A percentile compares a stretch with the other conserved stretches of the same genome.
Conservation (phyloP, 768 basidiomycete species). For the Austroboletus festivus region DNA sequence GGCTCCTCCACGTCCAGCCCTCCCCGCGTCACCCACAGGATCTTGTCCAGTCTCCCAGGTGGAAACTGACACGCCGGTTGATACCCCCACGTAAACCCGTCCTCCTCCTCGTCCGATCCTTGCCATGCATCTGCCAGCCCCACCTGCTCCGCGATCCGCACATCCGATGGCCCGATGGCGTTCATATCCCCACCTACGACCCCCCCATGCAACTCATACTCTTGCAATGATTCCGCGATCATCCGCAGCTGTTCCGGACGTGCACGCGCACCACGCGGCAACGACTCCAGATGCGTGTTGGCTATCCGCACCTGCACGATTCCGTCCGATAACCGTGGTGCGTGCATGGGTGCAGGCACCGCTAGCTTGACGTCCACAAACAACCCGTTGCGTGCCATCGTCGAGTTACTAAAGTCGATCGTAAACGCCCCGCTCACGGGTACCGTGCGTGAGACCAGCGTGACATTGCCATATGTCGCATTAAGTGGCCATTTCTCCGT, state of each 20-base stretch:
- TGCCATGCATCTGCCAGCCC: constrained; percentile 63
- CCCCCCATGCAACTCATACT: constrained; percentile 49
- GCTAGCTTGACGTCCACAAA: constrained; percentile 54
- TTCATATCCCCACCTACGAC: constrained; percentile 76
- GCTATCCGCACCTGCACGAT: constrained; percentile 54
- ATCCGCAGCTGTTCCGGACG: constrained; percentile 50
- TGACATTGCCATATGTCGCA: constrained; percentile 62
- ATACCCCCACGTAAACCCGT: constrained; percentile 67
- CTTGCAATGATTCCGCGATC: constrained; percentile 49
- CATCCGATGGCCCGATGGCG: constrained; percentile 49
- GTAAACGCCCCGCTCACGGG: constrained; percentile 47
- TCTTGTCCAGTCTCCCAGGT: constrained; percentile 59
- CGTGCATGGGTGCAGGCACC: constrained; percentile 30
- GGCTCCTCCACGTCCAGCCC: constrained; percentile 54
- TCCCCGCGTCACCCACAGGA: constrained; percentile 52
- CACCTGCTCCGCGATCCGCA: constrained; percentile 37
- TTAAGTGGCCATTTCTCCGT: constrained; percentile 51
- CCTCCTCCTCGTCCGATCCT: constrained; percentile 40
- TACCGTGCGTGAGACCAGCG: constrained; percentile 58
- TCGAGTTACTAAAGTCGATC: constrained; percentile 50
- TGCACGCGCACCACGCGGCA: constrained; percentile 44
- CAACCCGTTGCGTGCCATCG: constrained; percentile 53
- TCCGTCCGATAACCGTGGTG: constrained; percentile 33
- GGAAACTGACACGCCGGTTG: constrained; percentile 50
- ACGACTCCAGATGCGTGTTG: constrained; percentile 75